Evolutionary conservation across 345 rosid genomes (phyloP).

Genomic region (Cardiospermum halicacabum): DNA sequence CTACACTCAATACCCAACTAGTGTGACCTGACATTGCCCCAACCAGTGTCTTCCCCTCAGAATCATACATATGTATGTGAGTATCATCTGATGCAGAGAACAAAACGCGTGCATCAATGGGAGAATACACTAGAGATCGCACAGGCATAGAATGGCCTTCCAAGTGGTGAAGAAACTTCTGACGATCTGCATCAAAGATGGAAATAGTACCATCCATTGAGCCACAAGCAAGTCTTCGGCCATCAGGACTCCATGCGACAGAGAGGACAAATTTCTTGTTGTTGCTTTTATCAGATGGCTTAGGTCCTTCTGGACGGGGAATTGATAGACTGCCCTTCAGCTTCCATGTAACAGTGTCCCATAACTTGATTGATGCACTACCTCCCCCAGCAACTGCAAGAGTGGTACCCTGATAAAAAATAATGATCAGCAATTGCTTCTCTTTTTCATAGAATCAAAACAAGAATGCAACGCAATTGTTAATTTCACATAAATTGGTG

Average conservation of each 20-base stretch:
- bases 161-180: constrained; percentile 79
- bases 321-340: constrained; percentile 56
- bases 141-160: constrained; percentile 96
- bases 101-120: constrained; percentile 62
- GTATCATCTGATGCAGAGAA: constrained; percentile 89
- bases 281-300: constrained; percentile 75
- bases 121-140: constrained; percentile 81
- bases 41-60: constrained; percentile 66
- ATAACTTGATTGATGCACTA: constrained; percentile 87
- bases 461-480: too few relatives aligned
- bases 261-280: constrained; percentile 92
- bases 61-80: constrained; percentile 85
- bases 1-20: constrained; percentile 91
- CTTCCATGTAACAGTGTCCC: constrained; percentile 97
- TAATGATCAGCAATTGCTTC: constrained; percentile 11
- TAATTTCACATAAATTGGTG: background rate
- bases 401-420: constrained; percentile 60
- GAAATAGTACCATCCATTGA: constrained; percentile 94
- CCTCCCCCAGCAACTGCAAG: constrained; percentile 99
- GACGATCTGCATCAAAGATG: constrained; percentile 72
- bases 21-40: constrained; percentile 90
- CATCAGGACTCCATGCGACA: constrained; percentile 88
- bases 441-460: background rate
- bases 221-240: constrained; percentile 79
- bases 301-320: constrained; percentile 80